These are phyloP conservation scores for Mortierella sp. DNA, from an alignment of 371 early-diverging fungal species.

Conservation along the genomic window DNA sequence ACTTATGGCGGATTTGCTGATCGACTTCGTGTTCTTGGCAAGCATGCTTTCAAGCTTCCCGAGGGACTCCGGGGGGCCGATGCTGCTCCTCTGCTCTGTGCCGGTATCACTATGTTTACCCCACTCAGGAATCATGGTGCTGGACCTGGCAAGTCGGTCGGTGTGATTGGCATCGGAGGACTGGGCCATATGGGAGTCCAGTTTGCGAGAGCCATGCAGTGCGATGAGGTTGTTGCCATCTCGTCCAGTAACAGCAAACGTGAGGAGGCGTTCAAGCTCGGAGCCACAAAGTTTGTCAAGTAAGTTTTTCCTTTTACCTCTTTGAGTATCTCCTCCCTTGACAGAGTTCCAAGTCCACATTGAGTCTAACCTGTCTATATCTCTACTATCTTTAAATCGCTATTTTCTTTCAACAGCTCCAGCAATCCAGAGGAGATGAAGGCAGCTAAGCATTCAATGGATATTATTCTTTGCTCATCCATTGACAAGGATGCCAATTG, in stretches of 20 bases:
- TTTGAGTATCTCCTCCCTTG: neutral
- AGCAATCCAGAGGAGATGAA: slow-evolving; percentile 32
- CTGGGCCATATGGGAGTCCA: slow-evolving; percentile 78
- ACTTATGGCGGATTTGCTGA: slow-evolving; percentile 64
- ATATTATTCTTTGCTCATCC: slow-evolving; percentile 67
- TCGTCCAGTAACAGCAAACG: slow-evolving; percentile 74
- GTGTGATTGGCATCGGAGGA: slow-evolving; percentile 79
- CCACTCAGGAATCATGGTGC: slow-evolving; percentile 61
- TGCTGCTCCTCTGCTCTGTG: slow-evolving; percentile 65
- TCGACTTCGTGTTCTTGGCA: slow-evolving; percentile 54
- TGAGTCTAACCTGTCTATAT: neutral
- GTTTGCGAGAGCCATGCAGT: slow-evolving; percentile 67
- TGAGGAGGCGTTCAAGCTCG: slow-evolving; percentile 72
- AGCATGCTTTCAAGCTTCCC: slow-evolving; percentile 65
- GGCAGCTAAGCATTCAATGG: slow-evolving; percentile 37
- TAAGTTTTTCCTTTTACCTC: neutral
- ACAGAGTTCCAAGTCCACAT: neutral
- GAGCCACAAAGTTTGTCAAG: slow-evolving; percentile 65
- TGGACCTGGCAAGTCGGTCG: slow-evolving; percentile 66
- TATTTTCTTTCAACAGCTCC: slow-evolving; percentile 6
- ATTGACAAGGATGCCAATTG: slow-evolving; percentile 62
- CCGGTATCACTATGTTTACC: slow-evolving; percentile 71
- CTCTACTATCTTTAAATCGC: neutral
- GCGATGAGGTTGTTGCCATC: slow-evolving; percentile 78
- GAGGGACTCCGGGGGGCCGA: slow-evolving; percentile 57